Evolutionary conservation across 2,329 filamentous ascomycete species (phyloP).

Genomic region (Shiraia bambusicola): DNA sequence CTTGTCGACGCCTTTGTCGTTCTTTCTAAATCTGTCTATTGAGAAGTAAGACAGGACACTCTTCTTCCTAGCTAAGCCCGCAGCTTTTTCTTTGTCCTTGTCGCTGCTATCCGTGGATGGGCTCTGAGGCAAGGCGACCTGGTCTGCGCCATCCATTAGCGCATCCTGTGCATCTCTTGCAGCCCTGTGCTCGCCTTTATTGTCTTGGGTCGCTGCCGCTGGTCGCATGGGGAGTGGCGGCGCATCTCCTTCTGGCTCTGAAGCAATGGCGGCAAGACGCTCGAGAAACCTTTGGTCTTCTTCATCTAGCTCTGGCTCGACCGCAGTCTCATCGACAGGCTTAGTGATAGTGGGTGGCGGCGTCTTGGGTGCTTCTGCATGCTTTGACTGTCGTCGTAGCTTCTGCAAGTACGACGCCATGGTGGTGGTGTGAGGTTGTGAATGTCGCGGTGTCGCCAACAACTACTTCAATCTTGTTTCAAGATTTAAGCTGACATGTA

Average conservation of each 20-base stretch:
- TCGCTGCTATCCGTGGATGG: slow-evolving; percentile 42
- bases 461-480: too few relatives aligned
- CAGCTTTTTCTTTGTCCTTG: slow-evolving; percentile 32
- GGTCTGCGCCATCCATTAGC: slow-evolving; percentile 49
- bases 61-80: slow-evolving; percentile 42
- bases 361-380: slow-evolving; percentile 14
- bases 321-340: slow-evolving; percentile 29
- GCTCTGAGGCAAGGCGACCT: slow-evolving; percentile 54
- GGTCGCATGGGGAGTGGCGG: slow-evolving; percentile 47
- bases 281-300: slow-evolving; percentile 62
- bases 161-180: slow-evolving; percentile 50
- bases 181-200: slow-evolving; percentile 36
- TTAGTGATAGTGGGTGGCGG: slow-evolving; percentile 26
- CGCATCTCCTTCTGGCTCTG: slow-evolving; percentile 42
- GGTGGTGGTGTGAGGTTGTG: too few relatives aligned
- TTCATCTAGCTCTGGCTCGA: slow-evolving; percentile 56
- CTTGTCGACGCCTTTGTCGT: slow-evolving; percentile 38
- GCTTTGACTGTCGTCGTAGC: slow-evolving; percentile 36
- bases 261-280: slow-evolving; percentile 51
- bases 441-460: too few relatives aligned
- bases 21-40: slow-evolving; percentile 31
- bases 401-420: slow-evolving; percentile 41
- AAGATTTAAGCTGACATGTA: too few relatives aligned
- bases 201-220: slow-evolving; percentile 34
- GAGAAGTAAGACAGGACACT: slow-evolving; percentile 40